A percentile compares a stretch with the other conserved stretches of the same genome.
phyloP scores from a whole-genome alignment of 176 grass and related monocot species.

The Pontederia crassipes region DNA sequence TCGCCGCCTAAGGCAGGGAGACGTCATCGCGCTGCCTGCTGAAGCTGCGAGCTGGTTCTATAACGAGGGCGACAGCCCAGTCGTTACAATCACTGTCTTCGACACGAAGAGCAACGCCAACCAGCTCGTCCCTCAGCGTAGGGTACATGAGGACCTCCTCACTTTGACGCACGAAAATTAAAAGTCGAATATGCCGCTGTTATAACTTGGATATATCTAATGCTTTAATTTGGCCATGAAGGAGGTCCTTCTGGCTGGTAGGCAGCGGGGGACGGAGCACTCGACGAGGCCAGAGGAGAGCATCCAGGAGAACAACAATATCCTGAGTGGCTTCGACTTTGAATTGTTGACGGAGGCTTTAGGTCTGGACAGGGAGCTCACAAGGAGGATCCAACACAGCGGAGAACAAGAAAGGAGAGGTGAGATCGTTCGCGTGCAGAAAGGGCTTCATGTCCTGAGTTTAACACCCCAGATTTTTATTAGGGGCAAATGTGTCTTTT shows the following conservation, averaged over 20 bases:
- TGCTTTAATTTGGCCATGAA: background rate
- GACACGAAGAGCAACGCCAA: constrained; percentile 27
- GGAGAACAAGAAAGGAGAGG: constrained; percentile 19
- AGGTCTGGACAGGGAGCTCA: constrained; percentile 23
- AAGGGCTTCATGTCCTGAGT: constrained; percentile 18
- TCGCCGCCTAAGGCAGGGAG: constrained; percentile 7
- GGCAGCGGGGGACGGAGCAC: background rate
- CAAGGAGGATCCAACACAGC: constrained; percentile 14
- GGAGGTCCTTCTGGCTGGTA: constrained; percentile 31
- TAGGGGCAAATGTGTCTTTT: too few species aligned
- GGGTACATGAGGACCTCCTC: background rate
- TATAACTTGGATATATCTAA: background rate
- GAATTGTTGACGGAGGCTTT: constrained; percentile 31
- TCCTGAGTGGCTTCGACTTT: constrained; percentile 27
- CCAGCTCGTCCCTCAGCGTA: constrained; percentile 26
- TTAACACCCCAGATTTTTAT: too few species aligned
- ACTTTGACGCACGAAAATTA: too few species aligned
- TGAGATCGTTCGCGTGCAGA: constrained; percentile 20
- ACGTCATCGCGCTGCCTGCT: constrained; percentile 28
- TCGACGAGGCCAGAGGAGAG: background rate
- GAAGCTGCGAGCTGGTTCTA: constrained; percentile 31
- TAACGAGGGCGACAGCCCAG: constrained; percentile 26
- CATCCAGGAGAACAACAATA: constrained; percentile 6
- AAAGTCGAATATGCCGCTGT: background rate
- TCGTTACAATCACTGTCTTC: constrained; percentile 23